Conservation (phyloP, 345 rosid species). For the Carallia pectinifolia region DNA sequence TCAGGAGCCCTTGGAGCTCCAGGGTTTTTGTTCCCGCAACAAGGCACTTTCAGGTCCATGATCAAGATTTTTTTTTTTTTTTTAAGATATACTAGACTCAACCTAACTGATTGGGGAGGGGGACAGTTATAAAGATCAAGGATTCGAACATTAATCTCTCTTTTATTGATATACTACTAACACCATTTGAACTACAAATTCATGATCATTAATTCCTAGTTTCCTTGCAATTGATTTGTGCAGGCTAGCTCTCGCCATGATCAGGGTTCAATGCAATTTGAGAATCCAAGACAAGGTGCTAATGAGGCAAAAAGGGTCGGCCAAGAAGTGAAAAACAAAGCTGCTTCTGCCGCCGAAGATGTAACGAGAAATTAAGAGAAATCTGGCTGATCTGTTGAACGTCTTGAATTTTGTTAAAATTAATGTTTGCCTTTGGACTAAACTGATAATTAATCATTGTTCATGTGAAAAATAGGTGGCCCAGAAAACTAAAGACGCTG, state of each 20-base stretch:
- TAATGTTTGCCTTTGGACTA: background rate
- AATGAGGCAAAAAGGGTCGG: conserved; percentile 8
- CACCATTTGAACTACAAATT: too few relatives aligned
- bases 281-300: conserved; percentile 15
- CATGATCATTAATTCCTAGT: background rate
- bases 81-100: too few relatives aligned
- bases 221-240: background rate
- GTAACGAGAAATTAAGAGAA: background rate
- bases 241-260: conserved; percentile 16
- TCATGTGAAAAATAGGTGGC: conserved; percentile 17
- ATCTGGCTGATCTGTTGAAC: background rate
- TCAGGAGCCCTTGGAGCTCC: conserved; percentile 19
- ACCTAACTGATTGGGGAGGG: too few relatives aligned
- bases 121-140: too few relatives aligned
- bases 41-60: conserved; percentile 23
- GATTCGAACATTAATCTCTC: too few relatives aligned
- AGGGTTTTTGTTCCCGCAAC: conserved; percentile 17
- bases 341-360: conserved; percentile 21
- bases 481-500: conserved; percentile 23
- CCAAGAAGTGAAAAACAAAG: conserved; percentile 22
- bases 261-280: conserved; percentile 3
- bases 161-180: too few relatives aligned
- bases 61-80: too few relatives aligned
- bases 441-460: background rate
- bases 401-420: background rate